Conservation (phyloP, 1,139 yeast species). For the Saccharomyces hybrid region DNA sequence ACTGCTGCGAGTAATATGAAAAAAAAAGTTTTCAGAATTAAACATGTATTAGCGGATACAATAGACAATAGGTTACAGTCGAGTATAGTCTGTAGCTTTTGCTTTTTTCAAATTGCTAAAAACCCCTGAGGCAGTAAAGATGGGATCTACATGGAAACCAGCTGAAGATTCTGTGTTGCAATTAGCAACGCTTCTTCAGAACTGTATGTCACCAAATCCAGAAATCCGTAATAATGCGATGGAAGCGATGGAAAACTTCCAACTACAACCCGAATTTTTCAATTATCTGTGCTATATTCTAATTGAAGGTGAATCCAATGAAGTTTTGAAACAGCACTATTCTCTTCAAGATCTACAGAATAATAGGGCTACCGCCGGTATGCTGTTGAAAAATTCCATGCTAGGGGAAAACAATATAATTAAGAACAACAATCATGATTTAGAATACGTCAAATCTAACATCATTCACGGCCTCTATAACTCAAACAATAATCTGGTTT, state of each 20-base stretch:
- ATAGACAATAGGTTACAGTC: background rate
- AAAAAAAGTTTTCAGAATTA: background rate
- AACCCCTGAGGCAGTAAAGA: background rate
- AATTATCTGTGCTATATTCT: slow-evolving; percentile 70
- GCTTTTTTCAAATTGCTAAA: background rate
- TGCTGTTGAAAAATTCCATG: slow-evolving; percentile 69
- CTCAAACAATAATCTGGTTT: slow-evolving; percentile 45
- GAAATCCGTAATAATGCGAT: slow-evolving; percentile 51
- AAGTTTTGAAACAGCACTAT: slow-evolving; percentile 32
- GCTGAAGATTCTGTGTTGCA: slow-evolving; percentile 54
- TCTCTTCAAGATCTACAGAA: slow-evolving; percentile 32
- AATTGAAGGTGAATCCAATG: slow-evolving; percentile 41
- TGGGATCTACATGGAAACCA: slow-evolving; percentile 47
- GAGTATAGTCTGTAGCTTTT: background rate
- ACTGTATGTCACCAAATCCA: slow-evolving; percentile 55
- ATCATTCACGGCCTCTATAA: slow-evolving; percentile 64
- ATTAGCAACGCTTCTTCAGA: slow-evolving; percentile 53
- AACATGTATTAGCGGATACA: background rate
- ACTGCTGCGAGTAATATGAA: background rate
- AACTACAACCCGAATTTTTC: slow-evolving; percentile 62
- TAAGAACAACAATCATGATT: slow-evolving; percentile 14
- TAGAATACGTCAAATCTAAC: slow-evolving; percentile 49
- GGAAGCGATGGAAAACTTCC: slow-evolving; percentile 61
- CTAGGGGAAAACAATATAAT: slow-evolving; percentile 32
- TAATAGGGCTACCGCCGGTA: slow-evolving; percentile 83